These are phyloP conservation scores for Aquanectria penicillioides DNA, from an alignment of 2,329 filamentous ascomycete genomes.

Conservation along the genomic window DNA sequence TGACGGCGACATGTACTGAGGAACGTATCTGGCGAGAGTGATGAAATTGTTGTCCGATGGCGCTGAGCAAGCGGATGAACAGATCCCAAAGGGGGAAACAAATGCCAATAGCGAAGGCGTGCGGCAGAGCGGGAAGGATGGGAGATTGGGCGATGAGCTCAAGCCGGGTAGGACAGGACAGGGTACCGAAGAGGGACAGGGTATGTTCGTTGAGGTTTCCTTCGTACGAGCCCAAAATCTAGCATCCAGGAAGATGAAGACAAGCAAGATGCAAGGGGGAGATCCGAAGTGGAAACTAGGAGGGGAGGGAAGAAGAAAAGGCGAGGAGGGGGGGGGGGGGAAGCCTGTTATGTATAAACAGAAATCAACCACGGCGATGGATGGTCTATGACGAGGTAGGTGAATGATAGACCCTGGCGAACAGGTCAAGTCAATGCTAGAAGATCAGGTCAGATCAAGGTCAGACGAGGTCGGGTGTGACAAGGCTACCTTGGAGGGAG, in stretches of 20 bases:
- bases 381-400: no score
- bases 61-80: constrained; percentile 3
- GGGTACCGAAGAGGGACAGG: background rate
- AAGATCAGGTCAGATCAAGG: constrained; percentile 14
- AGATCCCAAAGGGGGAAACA: constrained; percentile 2
- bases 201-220: no score
- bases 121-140: background rate
- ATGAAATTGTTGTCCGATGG: constrained; percentile 12
- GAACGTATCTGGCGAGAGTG: background rate
- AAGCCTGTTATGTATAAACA: no score
- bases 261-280: background rate
- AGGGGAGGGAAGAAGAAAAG: background rate
- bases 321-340: background rate
- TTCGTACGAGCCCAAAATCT: background rate
- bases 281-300: background rate
- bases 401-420: background rate
- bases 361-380: no score
- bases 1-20: background rate
- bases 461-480: constrained; percentile 3
- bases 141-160: constrained; percentile 8
- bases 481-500: constrained; percentile 8
- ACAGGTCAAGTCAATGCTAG: background rate
- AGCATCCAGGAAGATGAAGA: background rate
- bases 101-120: background rate
- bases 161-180: constrained; percentile 1